Evolutionary conservation across 2,329 filamentous ascomycete species (phyloP).

Genomic region (Hymenoscyphus fraxineus): DNA sequence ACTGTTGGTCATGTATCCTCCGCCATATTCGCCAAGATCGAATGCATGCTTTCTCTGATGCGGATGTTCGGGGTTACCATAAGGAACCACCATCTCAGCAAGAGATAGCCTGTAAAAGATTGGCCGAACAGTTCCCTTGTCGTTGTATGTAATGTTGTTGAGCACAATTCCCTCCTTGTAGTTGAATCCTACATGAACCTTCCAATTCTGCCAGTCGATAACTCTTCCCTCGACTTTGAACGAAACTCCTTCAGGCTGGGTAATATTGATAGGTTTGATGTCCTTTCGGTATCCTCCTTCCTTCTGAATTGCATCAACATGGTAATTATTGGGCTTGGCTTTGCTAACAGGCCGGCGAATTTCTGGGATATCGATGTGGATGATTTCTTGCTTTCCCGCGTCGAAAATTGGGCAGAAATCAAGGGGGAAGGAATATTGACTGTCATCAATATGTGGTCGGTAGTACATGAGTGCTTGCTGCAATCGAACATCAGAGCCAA

Average conservation of each 20-base stretch:
- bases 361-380: conserved; percentile 62
- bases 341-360: conserved; percentile 72
- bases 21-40: conserved; percentile 76
- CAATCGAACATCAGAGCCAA: conserved; percentile 71
- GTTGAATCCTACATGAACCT: conserved; percentile 89
- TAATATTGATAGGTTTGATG: conserved; percentile 83
- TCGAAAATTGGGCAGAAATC: conserved; percentile 95
- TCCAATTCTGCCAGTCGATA: conserved; percentile 91
- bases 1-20: conserved; percentile 79
- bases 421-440: conserved; percentile 85
- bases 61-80: conserved; percentile 75
- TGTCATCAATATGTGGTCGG: conserved; percentile 77
- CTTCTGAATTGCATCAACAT: conserved; percentile 66
- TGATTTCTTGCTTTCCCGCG: conserved; percentile 64
- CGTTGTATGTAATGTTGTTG: conserved; percentile 85
- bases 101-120: conserved; percentile 87
- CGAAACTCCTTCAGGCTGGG: conserved; percentile 83
- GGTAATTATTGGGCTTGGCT: conserved; percentile 73
- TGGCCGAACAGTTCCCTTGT: conserved; percentile 71
- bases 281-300: conserved; percentile 73
- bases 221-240: conserved; percentile 72
- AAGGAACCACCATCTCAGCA: conserved; percentile 91
- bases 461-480: conserved; percentile 98
- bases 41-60: conserved; percentile 81
- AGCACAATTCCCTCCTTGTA: conserved; percentile 88